Base-by-base conservation (phyloP, 306 rosid genomes). In the Fagus crenata region DNA sequence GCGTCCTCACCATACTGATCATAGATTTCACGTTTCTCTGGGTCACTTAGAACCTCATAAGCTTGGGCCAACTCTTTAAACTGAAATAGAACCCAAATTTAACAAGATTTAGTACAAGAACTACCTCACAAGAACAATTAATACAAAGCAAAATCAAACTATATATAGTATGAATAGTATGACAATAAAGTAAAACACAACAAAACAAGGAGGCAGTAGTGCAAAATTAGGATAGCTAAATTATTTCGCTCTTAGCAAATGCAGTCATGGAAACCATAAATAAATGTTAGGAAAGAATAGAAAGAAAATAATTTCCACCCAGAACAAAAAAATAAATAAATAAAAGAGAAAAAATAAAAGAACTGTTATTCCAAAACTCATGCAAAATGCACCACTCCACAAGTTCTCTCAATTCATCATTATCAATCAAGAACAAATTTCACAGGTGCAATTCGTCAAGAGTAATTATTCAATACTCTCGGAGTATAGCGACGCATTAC, bases 41-140 rank as follows among this genome's bases (percentile, higher is more conserved):
- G 97, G 61, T 93, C 98, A 74, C 95, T 90, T 67, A 94, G 79
- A 74, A 94, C 97, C 86, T 94, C 97, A 39, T 94, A 94, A 28
- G 98, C 98, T 82, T 92, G 97, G 6, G 96, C 96, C 82, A 94
- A 78, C 91, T 94, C 98, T 67, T 94, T 94, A 77, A 94, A 94
- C 98, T 93, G 80, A 12, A 53, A 60, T 15, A 39, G 2, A 65
- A 39, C 36, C 70, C 68, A 65, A 37, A 37, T 65, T 65, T 65
- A 32, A 36, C 32, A 3, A 37, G 7, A 39, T 37, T 65, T 49
- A 65, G 32, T 37, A 65, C 70, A 65, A n/a, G 5, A 17, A 36
- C 31, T 2, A 5, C 49, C 1, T 36, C 9, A 14, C 4, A 2
- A 14, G 13, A 65, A 65, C 11, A 17, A 65, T 37, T 17, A 15